Base-by-base conservation (phyloP, 345 rosid species). In the Anacardium occidentale region DNA sequence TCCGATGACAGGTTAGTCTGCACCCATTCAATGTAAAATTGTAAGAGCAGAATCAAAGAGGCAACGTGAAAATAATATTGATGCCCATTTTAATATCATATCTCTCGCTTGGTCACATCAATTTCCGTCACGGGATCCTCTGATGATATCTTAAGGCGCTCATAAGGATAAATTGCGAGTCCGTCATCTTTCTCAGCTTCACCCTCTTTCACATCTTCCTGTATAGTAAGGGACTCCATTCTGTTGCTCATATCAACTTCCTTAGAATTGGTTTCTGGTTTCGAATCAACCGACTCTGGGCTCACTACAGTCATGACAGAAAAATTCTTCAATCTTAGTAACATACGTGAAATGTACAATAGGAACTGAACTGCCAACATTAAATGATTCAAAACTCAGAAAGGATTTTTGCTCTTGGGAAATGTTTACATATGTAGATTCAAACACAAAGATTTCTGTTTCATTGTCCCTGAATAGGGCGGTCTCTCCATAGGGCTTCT, bases 41-140 rank as follows among this genome's bases (percentile, higher is more conserved):
- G 20, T 71, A 21, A 62, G 70, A 61, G 55, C 12, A 70, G 37
- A 34, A 40, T 42, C 15, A 52, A 57, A 37, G 29, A 55, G 5
- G 52, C 17, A 66, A 47, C 55, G 44, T 63, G 58, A 52, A 29
- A 48, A 51, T 20, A 6, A 57, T 6, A 7, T 3, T 7, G 25
- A 66, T 12, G 20, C 58, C 68, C 45, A 68, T 51, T 47, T 65
- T 37, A 21, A 63, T 64, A 40, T 50, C 72, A 56, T 84, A 93
- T 98, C 98, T 96, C 99, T 77, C 98, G 82, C 81, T 91, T 96
- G 70, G 96, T 93, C 77, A 93, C 89, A 80, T 96, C 98, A 72
- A 96, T 96, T 73, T 90, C 98, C 29, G 81, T 61, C 53, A 84
- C 78, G 51, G 93, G 98, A 76, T 91, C 92, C 14, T 86, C 57